phyloP scores from a whole-genome alignment of 345 rosid genomes.

The Lumnitzera littorea region DNA sequence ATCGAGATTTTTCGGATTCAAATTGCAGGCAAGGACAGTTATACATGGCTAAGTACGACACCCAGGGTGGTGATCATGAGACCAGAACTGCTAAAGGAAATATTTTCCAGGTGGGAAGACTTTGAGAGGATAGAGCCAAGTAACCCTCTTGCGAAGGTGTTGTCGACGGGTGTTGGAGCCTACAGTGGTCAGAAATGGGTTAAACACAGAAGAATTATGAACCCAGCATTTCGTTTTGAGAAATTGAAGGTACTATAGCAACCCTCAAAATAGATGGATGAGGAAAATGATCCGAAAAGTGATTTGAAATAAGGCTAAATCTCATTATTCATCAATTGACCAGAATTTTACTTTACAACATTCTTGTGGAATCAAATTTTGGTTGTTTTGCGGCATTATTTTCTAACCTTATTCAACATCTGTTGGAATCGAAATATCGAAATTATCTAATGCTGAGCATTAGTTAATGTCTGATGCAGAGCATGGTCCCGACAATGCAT shows the following conservation, averaged over 20 bases:
- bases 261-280: no score
- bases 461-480: constrained; percentile 8
- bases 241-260: constrained; percentile 4
- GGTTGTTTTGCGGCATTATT: no score
- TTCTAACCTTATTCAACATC: no score
- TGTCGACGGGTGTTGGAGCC: neutral
- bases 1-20: neutral
- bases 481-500: constrained; percentile 23
- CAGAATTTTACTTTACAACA: no score
- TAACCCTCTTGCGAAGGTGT: neutral
- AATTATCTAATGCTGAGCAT: no score
- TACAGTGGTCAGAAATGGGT: constrained; percentile 9
- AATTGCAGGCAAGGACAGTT: constrained; percentile 31
- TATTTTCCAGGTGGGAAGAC: constrained; percentile 10
- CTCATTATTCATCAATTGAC: no score
- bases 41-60: constrained; percentile 32
- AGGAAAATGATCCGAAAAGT: no score
- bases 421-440: no score
- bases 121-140: neutral
- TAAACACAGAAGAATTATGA: constrained; percentile 8
- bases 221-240: constrained; percentile 9
- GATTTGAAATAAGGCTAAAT: no score
- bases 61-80: constrained; percentile 29
- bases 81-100: constrained; percentile 31
- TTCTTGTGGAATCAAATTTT: no score